phyloP scores from a whole-genome alignment of 441 rosid species.

The Melastoma candidum region DNA sequence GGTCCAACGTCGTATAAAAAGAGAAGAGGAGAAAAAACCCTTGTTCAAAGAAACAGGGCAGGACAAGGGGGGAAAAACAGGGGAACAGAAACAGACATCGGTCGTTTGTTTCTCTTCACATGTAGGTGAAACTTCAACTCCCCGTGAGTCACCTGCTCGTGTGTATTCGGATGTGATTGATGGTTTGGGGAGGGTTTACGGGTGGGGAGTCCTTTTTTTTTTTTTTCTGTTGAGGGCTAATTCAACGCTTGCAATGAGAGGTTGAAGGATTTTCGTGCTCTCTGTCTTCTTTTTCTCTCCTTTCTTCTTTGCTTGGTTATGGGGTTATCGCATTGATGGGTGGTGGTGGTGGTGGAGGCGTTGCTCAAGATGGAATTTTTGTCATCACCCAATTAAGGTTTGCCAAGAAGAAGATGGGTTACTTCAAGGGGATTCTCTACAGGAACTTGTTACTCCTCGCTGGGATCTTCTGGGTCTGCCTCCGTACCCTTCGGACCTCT shows the following conservation, averaged over 20 bases:
- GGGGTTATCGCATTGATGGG: constrained; percentile 29
- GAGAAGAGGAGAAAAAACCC: too few species aligned
- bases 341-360: background rate
- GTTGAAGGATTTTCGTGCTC: constrained; percentile 21
- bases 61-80: too few species aligned
- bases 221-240: constrained; percentile 13
- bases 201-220: constrained; percentile 43
- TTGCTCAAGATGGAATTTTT: constrained; percentile 9
- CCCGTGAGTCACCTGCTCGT: too few species aligned
- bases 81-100: too few species aligned
- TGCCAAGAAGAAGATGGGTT: constrained; percentile 22
- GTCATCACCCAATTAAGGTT: constrained; percentile 13
- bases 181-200: constrained; percentile 11
- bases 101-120: too few species aligned
- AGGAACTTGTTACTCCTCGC: constrained; percentile 24
- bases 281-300: constrained; percentile 27
- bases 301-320: constrained; percentile 29
- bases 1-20: too few species aligned
- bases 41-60: too few species aligned
- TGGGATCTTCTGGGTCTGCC: constrained; percentile 29
- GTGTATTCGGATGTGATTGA: background rate
- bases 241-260: constrained; percentile 35
- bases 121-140: too few species aligned
- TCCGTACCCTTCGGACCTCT: constrained; percentile 29
- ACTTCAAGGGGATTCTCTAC: constrained; percentile 22